Conservation (phyloP, 2,329 filamentous ascomycete genomes). For the Trichophyton benhamiae region DNA sequence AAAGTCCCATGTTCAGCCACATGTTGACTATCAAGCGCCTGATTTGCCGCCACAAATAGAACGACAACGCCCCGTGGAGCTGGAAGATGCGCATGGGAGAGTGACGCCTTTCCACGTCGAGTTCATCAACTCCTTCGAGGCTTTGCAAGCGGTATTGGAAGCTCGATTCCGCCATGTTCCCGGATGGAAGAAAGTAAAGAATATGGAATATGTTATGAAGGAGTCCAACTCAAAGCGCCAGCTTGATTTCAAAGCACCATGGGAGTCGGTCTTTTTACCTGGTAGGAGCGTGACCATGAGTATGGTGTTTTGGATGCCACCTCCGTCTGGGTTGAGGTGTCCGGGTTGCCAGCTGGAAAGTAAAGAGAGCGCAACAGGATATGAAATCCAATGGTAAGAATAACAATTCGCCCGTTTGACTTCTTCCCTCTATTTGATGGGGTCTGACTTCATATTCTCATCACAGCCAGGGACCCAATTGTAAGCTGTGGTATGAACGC, state of each 20-base stretch:
- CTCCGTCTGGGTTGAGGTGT: background rate
- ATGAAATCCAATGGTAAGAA: constrained; percentile 2
- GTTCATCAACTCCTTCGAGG: constrained; percentile 10
- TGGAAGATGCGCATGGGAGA: constrained; percentile 9
- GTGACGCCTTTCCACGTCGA: constrained; percentile 10
- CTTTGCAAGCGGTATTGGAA: constrained; percentile 10
- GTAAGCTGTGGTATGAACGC: background rate
- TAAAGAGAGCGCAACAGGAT: background rate
- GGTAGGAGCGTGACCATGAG: constrained; percentile 10
- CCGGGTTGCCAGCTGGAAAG: constrained; percentile 5
- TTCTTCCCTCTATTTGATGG: too few species aligned
- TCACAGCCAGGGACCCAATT: background rate
- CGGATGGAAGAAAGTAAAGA: constrained; percentile 6
- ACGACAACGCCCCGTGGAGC: constrained; percentile 6
- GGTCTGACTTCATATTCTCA: too few species aligned
- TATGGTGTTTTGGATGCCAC: constrained; percentile 8
- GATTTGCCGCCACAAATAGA: constrained; percentile 4
- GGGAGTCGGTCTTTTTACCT: constrained; percentile 7
- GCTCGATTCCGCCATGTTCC: constrained; percentile 7
- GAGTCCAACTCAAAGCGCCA: constrained; percentile 4
- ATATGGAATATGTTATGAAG: constrained; percentile 7
- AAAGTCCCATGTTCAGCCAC: constrained; percentile 2
- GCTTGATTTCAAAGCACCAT: constrained; percentile 4
- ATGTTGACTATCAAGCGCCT: background rate
- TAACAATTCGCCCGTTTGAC: background rate